Percentiles rank a stretch among this genome's conserved stretches.
Conservation (phyloP, 257 asterid genomes). For the Linaria vulgaris region DNA sequence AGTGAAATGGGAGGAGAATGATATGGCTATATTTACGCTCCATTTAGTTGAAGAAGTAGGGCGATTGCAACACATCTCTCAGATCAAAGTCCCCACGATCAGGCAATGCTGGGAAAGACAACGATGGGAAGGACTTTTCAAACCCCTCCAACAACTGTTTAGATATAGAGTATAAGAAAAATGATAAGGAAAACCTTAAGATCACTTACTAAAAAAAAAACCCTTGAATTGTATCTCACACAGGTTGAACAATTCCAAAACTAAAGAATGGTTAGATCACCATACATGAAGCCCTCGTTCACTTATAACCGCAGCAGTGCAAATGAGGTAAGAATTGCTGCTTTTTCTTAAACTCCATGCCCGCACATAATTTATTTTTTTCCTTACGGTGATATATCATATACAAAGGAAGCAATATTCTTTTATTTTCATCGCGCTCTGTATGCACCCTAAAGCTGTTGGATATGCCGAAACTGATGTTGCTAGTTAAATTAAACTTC, state of each 20-base stretch:
- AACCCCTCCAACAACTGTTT: slow-evolving; percentile 80
- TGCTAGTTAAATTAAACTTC: not conserved
- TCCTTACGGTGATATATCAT: not conserved
- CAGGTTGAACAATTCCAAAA: not conserved
- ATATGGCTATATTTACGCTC: slow-evolving; percentile 8
- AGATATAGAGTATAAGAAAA: slow-evolving; percentile 21
- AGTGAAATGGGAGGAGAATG: not conserved
- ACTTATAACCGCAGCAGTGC: too few species aligned
- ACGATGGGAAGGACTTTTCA: slow-evolving; percentile 68
- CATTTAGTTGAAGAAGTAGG: slow-evolving; percentile 85
- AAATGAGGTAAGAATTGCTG: too few species aligned
- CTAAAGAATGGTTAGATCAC: not conserved
- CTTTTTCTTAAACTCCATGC: too few species aligned
- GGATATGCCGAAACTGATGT: too few species aligned
- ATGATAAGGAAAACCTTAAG: slow-evolving; percentile 19
- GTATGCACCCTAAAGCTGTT: too few species aligned
- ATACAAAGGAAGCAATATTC: not conserved
- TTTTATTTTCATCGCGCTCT: too few species aligned
- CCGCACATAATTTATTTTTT: not conserved
- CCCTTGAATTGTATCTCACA: not conserved
- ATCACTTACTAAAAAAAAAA: not conserved
- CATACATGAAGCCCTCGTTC: too few species aligned
- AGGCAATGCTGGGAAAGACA: slow-evolving; percentile 86
- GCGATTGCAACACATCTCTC: slow-evolving; percentile 69
- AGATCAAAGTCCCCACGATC: slow-evolving; percentile 87